Evolutionary conservation across 192 early-diverging fungal species (phyloP), one percentile per base, ranked within the genome.

Genomic region (Funneliformis geosporum): DNA sequence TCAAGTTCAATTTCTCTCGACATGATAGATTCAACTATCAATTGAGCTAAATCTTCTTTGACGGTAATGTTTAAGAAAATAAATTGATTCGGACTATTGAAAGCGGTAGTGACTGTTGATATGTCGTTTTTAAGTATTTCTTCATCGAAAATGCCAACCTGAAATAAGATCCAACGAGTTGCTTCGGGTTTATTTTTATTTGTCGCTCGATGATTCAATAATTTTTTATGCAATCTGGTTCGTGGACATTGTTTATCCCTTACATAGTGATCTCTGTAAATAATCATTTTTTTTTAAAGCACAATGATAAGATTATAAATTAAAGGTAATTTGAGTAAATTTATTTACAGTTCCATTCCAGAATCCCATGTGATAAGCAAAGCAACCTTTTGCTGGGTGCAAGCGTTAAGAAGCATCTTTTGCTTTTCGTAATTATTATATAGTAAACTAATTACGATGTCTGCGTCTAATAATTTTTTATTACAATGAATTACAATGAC

Each of bases 341-440:
- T 21, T 27, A 72, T 25, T 27, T 28, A 72, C 70, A 72, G 44
- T 14, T 72, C 70, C 70, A 72, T 72, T 14, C 70, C 70, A 4
- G 43, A 21, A 28, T 72, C 70, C 70, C 70, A 72, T 9, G 43
- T 72, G 6, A 72, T 72, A 46, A 46, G 47, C 21, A 72, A 72
- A 2, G 70, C 40, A 46, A 72, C 70, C 14, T 12, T 18, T 72
- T 72, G 42, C 4, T 14, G 10, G 5, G 47, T 47, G 44, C 70
- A 72, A 23, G 70, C 70, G 25, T 72, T 12, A 5, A 72, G 5
- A 7, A 72, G 27, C n/a, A 28, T 72, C 25, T 72, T 44, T 46
- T 72, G 70, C n/a, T 50, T 72, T 16, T 44, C 70, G 47, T 46
- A 72, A 50, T 72, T 11, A 47, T 72, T 72, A 50, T 72, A 72